Evolutionary conservation across 2,329 filamentous ascomycete species (phyloP).

Genomic region (Elsinoe batatas): DNA sequence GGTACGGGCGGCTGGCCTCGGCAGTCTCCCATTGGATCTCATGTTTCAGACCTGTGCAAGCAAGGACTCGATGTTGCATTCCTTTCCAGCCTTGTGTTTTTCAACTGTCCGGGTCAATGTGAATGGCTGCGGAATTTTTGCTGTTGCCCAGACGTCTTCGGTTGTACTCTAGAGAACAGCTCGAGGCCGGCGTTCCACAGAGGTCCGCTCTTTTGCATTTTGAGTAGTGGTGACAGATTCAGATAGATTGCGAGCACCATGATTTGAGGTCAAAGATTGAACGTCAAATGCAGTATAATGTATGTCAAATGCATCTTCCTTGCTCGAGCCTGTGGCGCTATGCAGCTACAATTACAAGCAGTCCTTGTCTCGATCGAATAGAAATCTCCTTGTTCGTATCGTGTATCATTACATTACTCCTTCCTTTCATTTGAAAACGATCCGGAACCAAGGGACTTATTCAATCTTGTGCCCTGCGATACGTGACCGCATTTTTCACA

Average conservation of each 20-base stretch:
- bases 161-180: not conserved
- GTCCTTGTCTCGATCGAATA: not conserved
- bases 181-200: not conserved
- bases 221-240: not conserved
- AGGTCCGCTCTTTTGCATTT: not conserved
- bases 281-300: not conserved
- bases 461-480: too few relatives aligned
- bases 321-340: not conserved
- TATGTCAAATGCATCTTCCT: not conserved
- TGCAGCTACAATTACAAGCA: slow-evolving; percentile 5
- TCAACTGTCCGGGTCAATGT: not conserved
- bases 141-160: not conserved
- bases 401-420: slow-evolving; percentile 11
- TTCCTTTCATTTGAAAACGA: not conserved
- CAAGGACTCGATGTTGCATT: not conserved
- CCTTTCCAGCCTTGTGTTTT: not conserved
- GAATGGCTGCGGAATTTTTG: not conserved
- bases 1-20: slow-evolving; percentile 1
- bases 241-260: not conserved
- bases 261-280: not conserved
- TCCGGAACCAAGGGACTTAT: too few relatives aligned
- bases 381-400: not conserved
- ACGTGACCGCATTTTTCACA: too few relatives aligned
- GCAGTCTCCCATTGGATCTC: not conserved
- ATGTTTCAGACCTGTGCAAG: not conserved